These are phyloP conservation scores for Exophiala dermatitidis DNA, from an alignment of 2,329 filamentous ascomycete species.

Conservation along the genomic window DNA sequence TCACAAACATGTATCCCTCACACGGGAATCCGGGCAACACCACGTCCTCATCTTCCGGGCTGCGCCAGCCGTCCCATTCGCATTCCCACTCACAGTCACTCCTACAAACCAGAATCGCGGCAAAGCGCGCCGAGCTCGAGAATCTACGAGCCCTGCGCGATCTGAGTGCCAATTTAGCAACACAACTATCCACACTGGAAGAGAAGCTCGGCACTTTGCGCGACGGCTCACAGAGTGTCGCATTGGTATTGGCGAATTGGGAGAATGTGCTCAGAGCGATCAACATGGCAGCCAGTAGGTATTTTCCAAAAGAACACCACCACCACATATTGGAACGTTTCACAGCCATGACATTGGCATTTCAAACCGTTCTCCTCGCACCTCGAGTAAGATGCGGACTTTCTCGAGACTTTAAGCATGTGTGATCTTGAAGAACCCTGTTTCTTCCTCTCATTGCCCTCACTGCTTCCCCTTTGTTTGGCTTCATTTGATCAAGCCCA, in stretches of 20 bases:
- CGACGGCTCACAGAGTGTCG: conserved; percentile 58
- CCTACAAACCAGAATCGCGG: conserved; percentile 54
- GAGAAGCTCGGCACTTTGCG: conserved; percentile 54
- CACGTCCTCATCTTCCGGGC: background rate
- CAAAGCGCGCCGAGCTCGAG: conserved; percentile 58
- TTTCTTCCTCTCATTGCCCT: too few relatives aligned
- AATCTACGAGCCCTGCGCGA: conserved; percentile 56
- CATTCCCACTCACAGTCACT: conserved; percentile 42
- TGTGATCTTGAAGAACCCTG: too few relatives aligned
- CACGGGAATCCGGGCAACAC: background rate
- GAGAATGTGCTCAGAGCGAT: conserved; percentile 58
- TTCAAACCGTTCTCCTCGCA: too few relatives aligned
- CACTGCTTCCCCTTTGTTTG: too few relatives aligned
- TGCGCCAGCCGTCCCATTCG: conserved; percentile 19
- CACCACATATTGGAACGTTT: too few relatives aligned
- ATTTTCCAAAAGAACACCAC: background rate
- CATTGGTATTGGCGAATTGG: conserved; percentile 61
- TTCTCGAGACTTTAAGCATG: background rate
- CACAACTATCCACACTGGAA: conserved; percentile 57
- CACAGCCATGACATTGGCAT: too few relatives aligned
- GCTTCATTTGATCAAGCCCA: too few relatives aligned
- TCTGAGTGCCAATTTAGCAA: conserved; percentile 53
- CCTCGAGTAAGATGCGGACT: background rate
- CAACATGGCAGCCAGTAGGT: conserved; percentile 57
- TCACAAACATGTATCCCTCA: conserved; percentile 30